Percentiles rank a stretch among this genome's conserved stretches.
phyloP scores from a whole-genome alignment of 192 early-diverging fungal genomes.

The Coemansia sp. region DNA sequence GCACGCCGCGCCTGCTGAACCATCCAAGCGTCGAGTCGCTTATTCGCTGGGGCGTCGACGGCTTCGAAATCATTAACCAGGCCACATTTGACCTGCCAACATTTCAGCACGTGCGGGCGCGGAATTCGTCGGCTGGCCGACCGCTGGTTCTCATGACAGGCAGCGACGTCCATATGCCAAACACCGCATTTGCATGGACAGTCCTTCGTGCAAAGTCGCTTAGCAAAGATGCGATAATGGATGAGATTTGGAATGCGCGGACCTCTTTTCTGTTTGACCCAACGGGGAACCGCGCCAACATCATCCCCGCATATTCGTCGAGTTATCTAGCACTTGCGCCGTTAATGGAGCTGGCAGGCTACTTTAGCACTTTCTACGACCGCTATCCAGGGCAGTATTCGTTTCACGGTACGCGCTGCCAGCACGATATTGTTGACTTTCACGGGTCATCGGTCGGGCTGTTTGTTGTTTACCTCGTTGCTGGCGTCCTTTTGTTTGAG shows the following conservation, averaged over 20 bases:
- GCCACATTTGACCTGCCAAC: conserved; percentile 60
- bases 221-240: conserved; percentile 56
- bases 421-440: conserved; percentile 53
- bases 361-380: conserved; percentile 61
- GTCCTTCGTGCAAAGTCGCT: conserved; percentile 54
- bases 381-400: conserved; percentile 68
- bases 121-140: conserved; percentile 12
- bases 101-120: conserved; percentile 42
- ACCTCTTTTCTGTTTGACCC: conserved; percentile 69
- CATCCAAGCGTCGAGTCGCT: conserved; percentile 62
- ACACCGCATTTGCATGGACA: conserved; percentile 64
- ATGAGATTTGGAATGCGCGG: conserved; percentile 58
- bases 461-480: conserved; percentile 28
- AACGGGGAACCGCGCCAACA: conserved; percentile 57
- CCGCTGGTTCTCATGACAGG: conserved; percentile 62
- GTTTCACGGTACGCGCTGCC: conserved; percentile 68
- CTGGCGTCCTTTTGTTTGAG: conserved; percentile 18
- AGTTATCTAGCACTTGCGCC: conserved; percentile 53
- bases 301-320: conserved; percentile 28
- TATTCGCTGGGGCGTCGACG: conserved; percentile 68
- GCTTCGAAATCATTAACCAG: conserved; percentile 68
- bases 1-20: conserved; percentile 59
- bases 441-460: conserved; percentile 29
- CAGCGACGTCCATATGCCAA: conserved; percentile 67
- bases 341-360: conserved; percentile 51